A percentile compares a stretch with the other conserved stretches of the same genome.
Evolutionary conservation across 2,329 filamentous ascomycete species (phyloP).

Genomic region (Plectosphaerella plurivora): DNA sequence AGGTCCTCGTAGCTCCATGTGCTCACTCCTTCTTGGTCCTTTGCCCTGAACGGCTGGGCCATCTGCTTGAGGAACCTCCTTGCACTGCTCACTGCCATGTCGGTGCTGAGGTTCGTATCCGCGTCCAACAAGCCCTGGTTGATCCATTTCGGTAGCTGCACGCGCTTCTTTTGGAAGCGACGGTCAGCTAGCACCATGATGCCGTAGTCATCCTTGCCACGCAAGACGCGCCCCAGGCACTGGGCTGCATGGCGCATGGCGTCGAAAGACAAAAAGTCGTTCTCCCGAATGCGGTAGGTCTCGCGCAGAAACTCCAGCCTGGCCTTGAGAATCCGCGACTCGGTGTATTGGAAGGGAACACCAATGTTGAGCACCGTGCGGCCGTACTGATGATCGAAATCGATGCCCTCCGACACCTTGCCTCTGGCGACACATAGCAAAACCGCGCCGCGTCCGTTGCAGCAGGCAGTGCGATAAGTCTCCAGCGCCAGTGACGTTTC

Average conservation of each 20-base stretch:
- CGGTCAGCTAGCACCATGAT: slow-evolving; percentile 98
- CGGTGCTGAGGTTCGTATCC: slow-evolving; percentile 86
- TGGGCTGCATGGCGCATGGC: slow-evolving; percentile 99
- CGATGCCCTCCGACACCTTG: slow-evolving; percentile 96
- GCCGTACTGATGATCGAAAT: slow-evolving; percentile 98
- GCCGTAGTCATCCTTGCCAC: slow-evolving; percentile 98
- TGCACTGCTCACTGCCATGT: slow-evolving; percentile 87
- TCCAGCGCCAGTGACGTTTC: slow-evolving; percentile 94
- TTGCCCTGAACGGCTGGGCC: slow-evolving; percentile 81
- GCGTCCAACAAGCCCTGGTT: slow-evolving; percentile 79
- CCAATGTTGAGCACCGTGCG: slow-evolving; percentile 94
- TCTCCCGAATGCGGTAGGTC: slow-evolving; percentile 93
- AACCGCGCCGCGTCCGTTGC: slow-evolving; percentile 91
- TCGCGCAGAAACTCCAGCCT: slow-evolving; percentile 94
- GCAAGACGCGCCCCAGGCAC: slow-evolving; percentile 87
- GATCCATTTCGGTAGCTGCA: slow-evolving; percentile 95
- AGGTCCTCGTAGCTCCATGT: slow-evolving; percentile 85
- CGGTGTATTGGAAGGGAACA: slow-evolving; percentile 97
- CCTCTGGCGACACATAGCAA: slow-evolving; percentile 92
- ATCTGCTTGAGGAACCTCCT: slow-evolving; percentile 88
- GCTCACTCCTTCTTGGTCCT: slow-evolving; percentile 86
- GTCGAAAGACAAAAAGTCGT: slow-evolving; percentile 97
- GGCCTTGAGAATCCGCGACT: slow-evolving; percentile 93
- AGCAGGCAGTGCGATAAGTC: slow-evolving; percentile 95
- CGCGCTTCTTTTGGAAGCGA: slow-evolving; percentile 86